A percentile compares a stretch with the other conserved stretches of the same genome.
phyloP scores from a whole-genome alignment of 805 yeast genomes.

The Yamadazyma philogaea region DNA sequence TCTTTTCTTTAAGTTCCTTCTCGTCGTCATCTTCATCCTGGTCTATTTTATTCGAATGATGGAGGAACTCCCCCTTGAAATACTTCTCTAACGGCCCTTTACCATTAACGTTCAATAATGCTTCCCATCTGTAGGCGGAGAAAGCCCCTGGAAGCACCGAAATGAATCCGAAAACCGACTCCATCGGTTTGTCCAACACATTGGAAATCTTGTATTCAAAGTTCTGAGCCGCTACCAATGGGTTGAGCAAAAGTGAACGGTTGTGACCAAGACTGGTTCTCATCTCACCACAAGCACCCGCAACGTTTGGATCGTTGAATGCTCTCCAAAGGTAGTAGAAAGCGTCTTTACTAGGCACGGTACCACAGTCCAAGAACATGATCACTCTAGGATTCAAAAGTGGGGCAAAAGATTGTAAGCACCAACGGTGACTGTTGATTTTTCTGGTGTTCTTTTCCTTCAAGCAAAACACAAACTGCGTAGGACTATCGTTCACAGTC shows the following conservation, averaged over 20 bases:
- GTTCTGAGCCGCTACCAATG: conserved; percentile 93
- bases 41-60: conserved; percentile 50
- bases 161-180: conserved; percentile 90
- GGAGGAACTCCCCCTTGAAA: conserved; percentile 86
- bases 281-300: conserved; percentile 98
- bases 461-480: conserved; percentile 83
- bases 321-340: conserved; percentile 88
- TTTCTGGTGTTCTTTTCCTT: conserved; percentile 87
- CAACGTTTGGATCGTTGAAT: conserved; percentile 76
- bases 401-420: conserved; percentile 88
- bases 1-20: conserved; percentile 35
- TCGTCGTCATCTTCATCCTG: conserved; percentile 40
- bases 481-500: conserved; percentile 67
- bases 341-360: conserved; percentile 82
- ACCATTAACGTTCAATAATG: conserved; percentile 69
- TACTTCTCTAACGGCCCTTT: conserved; percentile 84
- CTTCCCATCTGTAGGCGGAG: conserved; percentile 86
- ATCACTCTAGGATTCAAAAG: conserved; percentile 79
- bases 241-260: conserved; percentile 57
- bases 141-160: conserved; percentile 96
- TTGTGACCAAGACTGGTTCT: conserved; percentile 73
- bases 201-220: conserved; percentile 96
- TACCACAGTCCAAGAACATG: conserved; percentile 88
- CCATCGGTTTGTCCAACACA: conserved; percentile 93
- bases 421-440: conserved; percentile 96